phyloP scores from a whole-genome alignment of 768 basidiomycete genomes.

The Lentinula guzmanii region DNA sequence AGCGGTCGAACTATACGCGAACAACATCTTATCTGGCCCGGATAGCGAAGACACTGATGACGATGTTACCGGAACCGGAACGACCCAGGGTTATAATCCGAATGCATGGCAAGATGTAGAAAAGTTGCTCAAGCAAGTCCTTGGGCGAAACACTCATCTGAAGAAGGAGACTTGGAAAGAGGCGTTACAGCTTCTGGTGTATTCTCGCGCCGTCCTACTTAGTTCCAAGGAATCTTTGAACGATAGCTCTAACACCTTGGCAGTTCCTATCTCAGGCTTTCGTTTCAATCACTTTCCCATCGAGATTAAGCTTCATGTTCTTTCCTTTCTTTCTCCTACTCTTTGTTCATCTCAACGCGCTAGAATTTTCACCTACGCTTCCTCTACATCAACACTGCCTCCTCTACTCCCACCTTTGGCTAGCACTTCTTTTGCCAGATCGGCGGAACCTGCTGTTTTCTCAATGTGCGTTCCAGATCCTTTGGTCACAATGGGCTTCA shows the following conservation, averaged over 20 bases:
- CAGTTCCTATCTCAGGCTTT: slow-evolving; percentile 22
- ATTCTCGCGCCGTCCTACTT: slow-evolving; percentile 46
- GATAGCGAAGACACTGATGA: slow-evolving; percentile 38
- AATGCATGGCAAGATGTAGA: slow-evolving; percentile 32
- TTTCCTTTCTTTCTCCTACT: slow-evolving; percentile 51
- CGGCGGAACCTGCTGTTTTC: background rate
- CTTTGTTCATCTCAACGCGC: slow-evolving; percentile 51
- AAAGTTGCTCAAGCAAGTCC: slow-evolving; percentile 22
- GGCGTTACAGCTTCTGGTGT: slow-evolving; percentile 44
- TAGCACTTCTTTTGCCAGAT: background rate
- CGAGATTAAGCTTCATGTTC: slow-evolving; percentile 52
- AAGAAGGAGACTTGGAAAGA: slow-evolving; percentile 34
- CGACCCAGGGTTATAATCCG: slow-evolving; percentile 7
- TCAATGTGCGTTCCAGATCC: slow-evolving; percentile 2
- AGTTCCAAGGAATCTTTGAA: slow-evolving; percentile 14
- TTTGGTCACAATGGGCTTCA: background rate
- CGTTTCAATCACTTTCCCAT: slow-evolving; percentile 33
- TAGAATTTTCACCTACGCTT: slow-evolving; percentile 47
- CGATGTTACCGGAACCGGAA: slow-evolving; percentile 18
- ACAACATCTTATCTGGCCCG: slow-evolving; percentile 31
- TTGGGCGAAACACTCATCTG: slow-evolving; percentile 38
- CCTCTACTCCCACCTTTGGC: slow-evolving; percentile 18
- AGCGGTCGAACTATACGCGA: slow-evolving; percentile 46
- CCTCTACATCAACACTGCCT: slow-evolving; percentile 39
- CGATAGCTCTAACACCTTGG: slow-evolving; percentile 12